A percentile compares a stretch with the other conserved stretches of the same genome.
Conservation (phyloP, 257 asterid species). For the Solanum ahanhuiri region DNA sequence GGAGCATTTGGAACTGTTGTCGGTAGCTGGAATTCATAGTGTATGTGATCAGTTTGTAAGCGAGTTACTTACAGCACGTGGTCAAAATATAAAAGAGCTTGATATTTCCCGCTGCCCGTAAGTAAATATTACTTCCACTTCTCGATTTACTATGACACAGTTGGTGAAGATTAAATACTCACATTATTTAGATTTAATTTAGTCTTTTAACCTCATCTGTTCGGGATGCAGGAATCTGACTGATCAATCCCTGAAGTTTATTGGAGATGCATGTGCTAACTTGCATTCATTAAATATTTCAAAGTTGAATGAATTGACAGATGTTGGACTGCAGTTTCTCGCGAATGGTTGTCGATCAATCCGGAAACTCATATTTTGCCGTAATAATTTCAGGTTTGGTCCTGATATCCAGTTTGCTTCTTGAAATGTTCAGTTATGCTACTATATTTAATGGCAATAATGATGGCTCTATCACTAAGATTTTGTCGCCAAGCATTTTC, state of each 20-base stretch:
- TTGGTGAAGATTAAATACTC: neutral
- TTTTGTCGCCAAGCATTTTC: neutral
- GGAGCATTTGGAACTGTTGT: conserved; percentile 52
- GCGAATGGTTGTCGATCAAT: conserved; percentile 67
- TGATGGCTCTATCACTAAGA: neutral
- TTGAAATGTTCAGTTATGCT: neutral
- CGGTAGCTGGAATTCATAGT: conserved; percentile 53
- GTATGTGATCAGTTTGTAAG: conserved; percentile 46
- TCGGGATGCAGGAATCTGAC: conserved; percentile 54
- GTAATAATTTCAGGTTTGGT: conserved; percentile 64
- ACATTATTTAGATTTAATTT: conserved; percentile 6
- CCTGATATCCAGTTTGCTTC: neutral
- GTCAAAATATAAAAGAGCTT: conserved; percentile 57
- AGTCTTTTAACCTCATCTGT: conserved; percentile 6
- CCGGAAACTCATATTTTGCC: conserved; percentile 40
- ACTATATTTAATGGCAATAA: neutral
- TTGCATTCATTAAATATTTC: conserved; percentile 58
- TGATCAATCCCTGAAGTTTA: conserved; percentile 40
- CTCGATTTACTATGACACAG: neutral
- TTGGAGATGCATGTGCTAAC: conserved; percentile 45
- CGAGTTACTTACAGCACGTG: conserved; percentile 27
- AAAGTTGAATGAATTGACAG: conserved; percentile 44
- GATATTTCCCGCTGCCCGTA: conserved; percentile 62
- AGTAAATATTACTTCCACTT: conserved; percentile 16
- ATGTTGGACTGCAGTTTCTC: conserved; percentile 56